Conservation (phyloP, 768 basidiomycete species). For the Suillus alpinus region DNA sequence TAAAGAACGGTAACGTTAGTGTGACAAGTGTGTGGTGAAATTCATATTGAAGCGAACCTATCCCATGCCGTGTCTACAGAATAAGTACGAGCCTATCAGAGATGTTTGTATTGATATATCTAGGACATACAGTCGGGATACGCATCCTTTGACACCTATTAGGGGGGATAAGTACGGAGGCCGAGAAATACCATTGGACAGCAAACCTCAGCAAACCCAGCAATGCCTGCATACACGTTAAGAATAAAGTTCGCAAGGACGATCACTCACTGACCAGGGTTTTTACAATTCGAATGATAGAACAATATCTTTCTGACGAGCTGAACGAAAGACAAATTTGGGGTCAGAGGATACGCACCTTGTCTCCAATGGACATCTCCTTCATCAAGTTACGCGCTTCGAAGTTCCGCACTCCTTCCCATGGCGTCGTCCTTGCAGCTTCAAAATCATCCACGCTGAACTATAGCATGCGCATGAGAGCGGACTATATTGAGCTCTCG, state of each 20-base stretch:
- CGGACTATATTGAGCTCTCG: background rate
- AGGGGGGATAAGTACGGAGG: slow-evolving; percentile 7
- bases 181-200: background rate
- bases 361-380: slow-evolving; percentile 73
- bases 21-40: slow-evolving; percentile 10
- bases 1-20: slow-evolving; percentile 21
- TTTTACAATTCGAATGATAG: slow-evolving; percentile 87
- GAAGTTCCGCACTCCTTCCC: slow-evolving; percentile 88
- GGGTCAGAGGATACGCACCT: slow-evolving; percentile 40
- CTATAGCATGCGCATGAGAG: slow-evolving; percentile 33
- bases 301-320: slow-evolving; percentile 59
- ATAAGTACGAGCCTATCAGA: slow-evolving; percentile 9
- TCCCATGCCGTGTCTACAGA: slow-evolving; percentile 86
- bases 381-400: slow-evolving; percentile 84
- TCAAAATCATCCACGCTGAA: slow-evolving; percentile 90
- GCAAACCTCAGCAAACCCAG: slow-evolving; percentile 77
- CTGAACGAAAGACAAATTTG: slow-evolving; percentile 1
- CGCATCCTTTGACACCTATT: slow-evolving; percentile 73
- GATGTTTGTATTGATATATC: background rate
- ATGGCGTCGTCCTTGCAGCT: slow-evolving; percentile 60
- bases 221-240: slow-evolving; percentile 51
- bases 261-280: slow-evolving; percentile 50
- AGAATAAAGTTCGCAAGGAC: background rate
- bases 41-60: slow-evolving; percentile 44
- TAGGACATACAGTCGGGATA: slow-evolving; percentile 80